Conservation (phyloP, 345 rosid species). For the Populus deltoides region DNA sequence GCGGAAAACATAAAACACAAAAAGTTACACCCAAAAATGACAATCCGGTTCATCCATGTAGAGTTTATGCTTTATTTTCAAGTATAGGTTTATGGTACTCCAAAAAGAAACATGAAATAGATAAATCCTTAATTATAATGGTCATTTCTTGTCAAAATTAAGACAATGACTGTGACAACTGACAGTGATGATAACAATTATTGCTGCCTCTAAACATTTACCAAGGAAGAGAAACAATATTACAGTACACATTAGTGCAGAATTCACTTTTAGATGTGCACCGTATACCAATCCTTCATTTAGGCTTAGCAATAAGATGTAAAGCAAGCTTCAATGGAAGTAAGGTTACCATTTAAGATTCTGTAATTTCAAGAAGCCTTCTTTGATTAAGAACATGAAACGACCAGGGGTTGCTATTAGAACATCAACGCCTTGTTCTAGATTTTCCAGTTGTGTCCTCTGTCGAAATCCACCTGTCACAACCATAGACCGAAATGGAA, state of each 20-base stretch:
- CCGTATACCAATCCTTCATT: not conserved
- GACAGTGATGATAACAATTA: not conserved
- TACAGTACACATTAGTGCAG: not conserved
- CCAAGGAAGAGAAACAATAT: not conserved
- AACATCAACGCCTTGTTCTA: conserved; percentile 76
- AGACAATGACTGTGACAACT: not conserved
- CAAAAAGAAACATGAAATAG: not conserved
- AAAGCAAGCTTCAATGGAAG: conserved; percentile 5
- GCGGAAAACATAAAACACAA: not conserved
- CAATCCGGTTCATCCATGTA: not conserved
- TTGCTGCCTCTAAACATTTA: not conserved
- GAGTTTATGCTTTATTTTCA: not conserved
- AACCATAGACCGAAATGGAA: conserved; percentile 88
- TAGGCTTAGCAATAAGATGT: conserved; percentile 7
- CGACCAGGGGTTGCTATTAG: conserved; percentile 97
- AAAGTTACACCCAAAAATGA: not conserved
- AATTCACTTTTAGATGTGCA: conserved; percentile 1
- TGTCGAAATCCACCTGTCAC: conserved; percentile 89
- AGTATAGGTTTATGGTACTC: not conserved
- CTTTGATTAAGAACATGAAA: conserved; percentile 69
- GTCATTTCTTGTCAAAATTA: not conserved
- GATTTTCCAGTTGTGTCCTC: conserved; percentile 78
- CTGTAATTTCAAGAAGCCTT: conserved; percentile 60
- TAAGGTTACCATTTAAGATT: conserved; percentile 66
- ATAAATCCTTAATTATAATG: not conserved